A percentile compares a stretch with the other conserved stretches of the same genome.
Conservation (phyloP, 768 basidiomycete genomes). For the Mycena metata region DNA sequence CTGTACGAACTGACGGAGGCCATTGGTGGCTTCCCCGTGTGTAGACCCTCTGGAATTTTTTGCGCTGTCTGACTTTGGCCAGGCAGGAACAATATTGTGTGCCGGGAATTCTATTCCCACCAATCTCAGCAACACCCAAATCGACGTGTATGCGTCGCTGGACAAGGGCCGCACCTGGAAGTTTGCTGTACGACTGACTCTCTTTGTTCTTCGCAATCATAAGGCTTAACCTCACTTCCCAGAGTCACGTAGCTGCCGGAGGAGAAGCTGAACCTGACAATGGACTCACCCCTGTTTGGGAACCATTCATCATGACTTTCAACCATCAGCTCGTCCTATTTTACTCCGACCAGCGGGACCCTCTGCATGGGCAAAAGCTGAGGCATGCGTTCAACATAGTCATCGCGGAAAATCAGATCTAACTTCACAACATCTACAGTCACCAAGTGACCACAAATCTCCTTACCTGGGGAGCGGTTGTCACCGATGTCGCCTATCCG, state of each 20-base stretch:
- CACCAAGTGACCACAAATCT: constrained; percentile 37
- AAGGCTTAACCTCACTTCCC: not conserved
- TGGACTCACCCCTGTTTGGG: constrained; percentile 40
- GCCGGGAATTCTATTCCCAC: constrained; percentile 41
- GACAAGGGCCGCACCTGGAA: constrained; percentile 36
- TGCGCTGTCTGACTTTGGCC: not conserved
- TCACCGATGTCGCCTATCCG: constrained; percentile 36
- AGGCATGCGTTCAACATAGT: not conserved
- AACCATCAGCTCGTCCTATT: constrained; percentile 38
- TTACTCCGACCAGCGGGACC: constrained; percentile 42
- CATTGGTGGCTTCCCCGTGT: constrained; percentile 31
- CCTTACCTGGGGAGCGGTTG: constrained; percentile 35
- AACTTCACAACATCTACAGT: not conserved
- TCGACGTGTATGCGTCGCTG: constrained; percentile 38
- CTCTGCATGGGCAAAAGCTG: constrained; percentile 39
- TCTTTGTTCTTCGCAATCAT: not conserved
- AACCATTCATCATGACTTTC: constrained; percentile 38
- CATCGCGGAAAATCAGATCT: not conserved
- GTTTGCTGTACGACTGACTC: constrained; percentile 30
- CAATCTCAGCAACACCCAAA: constrained; percentile 36
- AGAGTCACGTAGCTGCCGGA: constrained; percentile 40
- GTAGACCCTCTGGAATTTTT: not conserved
- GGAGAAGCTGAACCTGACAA: constrained; percentile 37
- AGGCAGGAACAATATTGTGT: constrained; percentile 37
- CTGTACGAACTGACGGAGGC: constrained; percentile 35